Conservation (phyloP, 306 rosid species). For the Oxytropis ochrocephala region DNA sequence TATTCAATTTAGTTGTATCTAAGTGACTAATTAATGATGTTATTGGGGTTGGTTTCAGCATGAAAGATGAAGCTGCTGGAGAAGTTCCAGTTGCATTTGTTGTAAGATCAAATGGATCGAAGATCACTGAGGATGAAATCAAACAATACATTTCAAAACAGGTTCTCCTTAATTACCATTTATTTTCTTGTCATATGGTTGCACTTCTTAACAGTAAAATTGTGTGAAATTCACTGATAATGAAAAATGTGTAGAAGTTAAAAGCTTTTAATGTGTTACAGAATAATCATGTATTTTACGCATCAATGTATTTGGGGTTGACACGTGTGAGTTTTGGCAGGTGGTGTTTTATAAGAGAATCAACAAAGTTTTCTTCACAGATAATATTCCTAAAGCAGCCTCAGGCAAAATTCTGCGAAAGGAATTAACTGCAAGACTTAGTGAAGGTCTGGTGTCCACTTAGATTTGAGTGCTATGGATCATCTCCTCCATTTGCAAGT, state of each 20-base stretch:
- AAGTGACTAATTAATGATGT: not conserved
- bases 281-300: no score
- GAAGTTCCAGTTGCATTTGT: slow-evolving; percentile 88
- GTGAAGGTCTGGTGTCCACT: slow-evolving; percentile 22
- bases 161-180: slow-evolving; percentile 32
- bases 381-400: slow-evolving; percentile 66
- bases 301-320: no score
- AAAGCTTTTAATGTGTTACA: no score
- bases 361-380: slow-evolving; percentile 53
- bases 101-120: slow-evolving; percentile 53
- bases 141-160: slow-evolving; percentile 65
- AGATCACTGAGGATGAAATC: slow-evolving; percentile 62
- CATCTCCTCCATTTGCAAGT: not conserved
- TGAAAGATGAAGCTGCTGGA: slow-evolving; percentile 86
- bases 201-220: not conserved
- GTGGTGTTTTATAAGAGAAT: slow-evolving; percentile 83
- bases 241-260: not conserved
- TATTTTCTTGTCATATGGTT: not conserved
- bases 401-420: slow-evolving; percentile 81
- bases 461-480: not conserved
- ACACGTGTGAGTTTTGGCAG: slow-evolving; percentile 28
- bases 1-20: no score
- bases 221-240: not conserved
- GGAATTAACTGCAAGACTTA: slow-evolving; percentile 48
- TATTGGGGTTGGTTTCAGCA: slow-evolving; percentile 25